A percentile compares a stretch with the other conserved stretches of the same genome.
phyloP scores from a whole-genome alignment of 1,284 basidiomycete genomes.

The Agroathelia rolfsii region DNA sequence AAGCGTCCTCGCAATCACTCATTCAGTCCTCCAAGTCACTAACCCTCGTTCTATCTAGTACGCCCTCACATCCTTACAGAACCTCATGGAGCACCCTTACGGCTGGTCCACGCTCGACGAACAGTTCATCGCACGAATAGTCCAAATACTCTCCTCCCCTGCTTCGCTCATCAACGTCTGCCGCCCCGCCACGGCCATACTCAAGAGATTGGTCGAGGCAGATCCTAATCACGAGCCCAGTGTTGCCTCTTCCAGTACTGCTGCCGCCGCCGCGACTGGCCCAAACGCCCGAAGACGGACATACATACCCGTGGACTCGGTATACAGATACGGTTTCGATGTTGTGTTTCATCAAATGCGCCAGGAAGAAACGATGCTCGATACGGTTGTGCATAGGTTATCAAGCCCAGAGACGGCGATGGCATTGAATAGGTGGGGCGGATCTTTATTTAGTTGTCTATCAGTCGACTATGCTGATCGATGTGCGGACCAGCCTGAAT shows the following conservation, averaged over 20 bases:
- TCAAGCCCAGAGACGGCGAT: constrained; percentile 79
- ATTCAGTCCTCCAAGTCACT: constrained; percentile 6
- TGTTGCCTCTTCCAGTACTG: constrained; percentile 54
- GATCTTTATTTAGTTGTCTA: constrained; percentile 3
- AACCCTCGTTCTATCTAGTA: constrained; percentile 41
- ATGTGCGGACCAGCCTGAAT: constrained; percentile 53
- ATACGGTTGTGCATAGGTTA: constrained; percentile 70
- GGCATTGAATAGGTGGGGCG: constrained; percentile 67
- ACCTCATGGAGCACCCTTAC: constrained; percentile 75
- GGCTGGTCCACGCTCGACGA: constrained; percentile 71
- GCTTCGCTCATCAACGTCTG: constrained; percentile 86
- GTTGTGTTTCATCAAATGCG: constrained; percentile 78
- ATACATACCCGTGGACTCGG: constrained; percentile 57
- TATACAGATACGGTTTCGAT: constrained; percentile 75
- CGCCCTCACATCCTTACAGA: constrained; percentile 76
- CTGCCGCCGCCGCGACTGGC: no score
- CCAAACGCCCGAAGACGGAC: no score
- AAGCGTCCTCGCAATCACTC: constrained; percentile 18
- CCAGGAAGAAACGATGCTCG: constrained; percentile 52
- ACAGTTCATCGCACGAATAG: constrained; percentile 68
- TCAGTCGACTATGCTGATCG: constrained; percentile 8
- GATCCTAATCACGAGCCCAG: constrained; percentile 70
- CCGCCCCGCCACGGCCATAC: constrained; percentile 90
- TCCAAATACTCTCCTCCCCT: constrained; percentile 71
- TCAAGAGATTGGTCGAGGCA: constrained; percentile 81